Evolutionary conservation across 2,329 filamentous ascomycete species (phyloP).

Genomic region (Exutisphaerella laricina): DNA sequence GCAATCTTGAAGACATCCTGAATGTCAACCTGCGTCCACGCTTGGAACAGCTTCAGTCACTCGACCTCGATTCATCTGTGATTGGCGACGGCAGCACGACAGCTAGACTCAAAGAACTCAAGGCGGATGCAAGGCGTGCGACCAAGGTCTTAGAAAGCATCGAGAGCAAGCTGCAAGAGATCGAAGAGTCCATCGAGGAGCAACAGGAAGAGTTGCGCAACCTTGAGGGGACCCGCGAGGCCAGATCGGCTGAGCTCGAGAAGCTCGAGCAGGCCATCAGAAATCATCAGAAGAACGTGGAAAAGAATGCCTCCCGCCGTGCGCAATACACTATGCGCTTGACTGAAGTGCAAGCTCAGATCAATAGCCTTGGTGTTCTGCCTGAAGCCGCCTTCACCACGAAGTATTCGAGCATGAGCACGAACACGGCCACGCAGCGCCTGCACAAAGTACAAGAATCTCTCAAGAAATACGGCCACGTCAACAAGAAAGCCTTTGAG

Average conservation of each 20-base stretch:
- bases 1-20: conserved; percentile 77
- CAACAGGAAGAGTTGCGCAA: conserved; percentile 50
- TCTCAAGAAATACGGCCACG: conserved; percentile 92
- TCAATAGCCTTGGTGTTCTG: conserved; percentile 85
- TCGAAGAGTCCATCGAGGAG: conserved; percentile 66
- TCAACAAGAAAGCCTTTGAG: conserved; percentile 99
- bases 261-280: conserved; percentile 73
- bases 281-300: conserved; percentile 80
- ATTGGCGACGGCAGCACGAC: conserved; percentile 49
- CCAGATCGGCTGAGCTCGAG: conserved; percentile 66
- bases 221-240: conserved; percentile 53
- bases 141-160: conserved; percentile 62
- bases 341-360: conserved; percentile 77
- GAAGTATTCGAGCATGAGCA: conserved; percentile 70
- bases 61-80: conserved; percentile 61
- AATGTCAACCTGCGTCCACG: conserved; percentile 83
- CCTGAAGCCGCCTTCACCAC: conserved; percentile 92
- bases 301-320: conserved; percentile 86
- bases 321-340: conserved; percentile 71
- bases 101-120: conserved; percentile 66
- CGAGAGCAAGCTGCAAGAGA: conserved; percentile 63
- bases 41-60: conserved; percentile 76
- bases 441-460: conserved; percentile 89
- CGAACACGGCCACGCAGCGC: conserved; percentile 59
- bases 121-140: conserved; percentile 74